Percentiles rank a stretch among this genome's conserved stretches.
phyloP scores from a whole-genome alignment of 306 rosid species.

The Quercus ilex region DNA sequence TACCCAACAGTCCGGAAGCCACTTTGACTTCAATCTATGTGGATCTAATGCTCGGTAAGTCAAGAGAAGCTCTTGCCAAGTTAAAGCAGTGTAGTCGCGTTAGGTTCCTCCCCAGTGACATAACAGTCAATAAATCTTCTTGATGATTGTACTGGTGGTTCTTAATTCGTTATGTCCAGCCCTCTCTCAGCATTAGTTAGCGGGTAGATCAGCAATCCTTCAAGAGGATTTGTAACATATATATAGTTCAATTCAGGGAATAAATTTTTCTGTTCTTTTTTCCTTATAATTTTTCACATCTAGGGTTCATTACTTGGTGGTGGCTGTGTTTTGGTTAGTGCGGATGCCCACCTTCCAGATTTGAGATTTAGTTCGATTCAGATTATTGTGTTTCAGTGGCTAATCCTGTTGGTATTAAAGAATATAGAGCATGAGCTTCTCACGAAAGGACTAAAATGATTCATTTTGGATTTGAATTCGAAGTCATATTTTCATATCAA shows the following conservation, averaged over 20 bases:
- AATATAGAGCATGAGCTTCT: constrained; percentile 50
- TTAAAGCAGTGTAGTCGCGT: constrained; percentile 74
- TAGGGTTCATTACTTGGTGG: constrained; percentile 70
- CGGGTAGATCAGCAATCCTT: constrained; percentile 71
- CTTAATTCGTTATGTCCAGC: constrained; percentile 36
- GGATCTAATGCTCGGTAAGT: constrained; percentile 75
- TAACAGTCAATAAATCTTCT: constrained; percentile 61
- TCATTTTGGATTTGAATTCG: constrained; percentile 43
- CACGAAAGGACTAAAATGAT: constrained; percentile 46
- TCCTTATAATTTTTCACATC: constrained; percentile 47
- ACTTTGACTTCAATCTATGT: constrained; percentile 76
- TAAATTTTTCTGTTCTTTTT: constrained; percentile 40
- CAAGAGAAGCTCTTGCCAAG: constrained; percentile 71
- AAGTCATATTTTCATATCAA: constrained; percentile 15
- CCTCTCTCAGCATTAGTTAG: constrained; percentile 59
- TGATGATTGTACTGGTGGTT: constrained; percentile 65
- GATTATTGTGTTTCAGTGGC: constrained; percentile 61
- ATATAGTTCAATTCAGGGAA: constrained; percentile 94
- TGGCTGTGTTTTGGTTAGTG: constrained; percentile 89
- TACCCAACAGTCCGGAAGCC: constrained; percentile 76
- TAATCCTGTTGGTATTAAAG: constrained; percentile 53
- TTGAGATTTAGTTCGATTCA: constrained; percentile 83
- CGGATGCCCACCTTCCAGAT: constrained; percentile 72
- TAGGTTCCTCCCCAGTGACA: constrained; percentile 62
- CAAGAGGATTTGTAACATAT: constrained; percentile 86